Base-by-base conservation (phyloP, 208 protist species). In the Leishmania guyanensis region DNA sequence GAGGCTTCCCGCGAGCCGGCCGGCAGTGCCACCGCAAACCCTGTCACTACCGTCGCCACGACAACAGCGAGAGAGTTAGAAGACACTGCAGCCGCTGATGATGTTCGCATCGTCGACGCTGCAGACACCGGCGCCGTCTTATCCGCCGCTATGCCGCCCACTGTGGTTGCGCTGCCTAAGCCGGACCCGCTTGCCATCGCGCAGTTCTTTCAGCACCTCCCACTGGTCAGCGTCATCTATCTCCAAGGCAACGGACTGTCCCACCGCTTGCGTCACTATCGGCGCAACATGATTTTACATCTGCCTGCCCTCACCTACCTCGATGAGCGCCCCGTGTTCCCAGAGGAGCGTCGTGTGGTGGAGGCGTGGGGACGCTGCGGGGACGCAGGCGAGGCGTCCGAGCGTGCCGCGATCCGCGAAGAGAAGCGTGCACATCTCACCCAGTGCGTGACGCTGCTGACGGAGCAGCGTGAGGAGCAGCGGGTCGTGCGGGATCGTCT, bases 151-250 rank as follows among this genome's bases (percentile, higher is more conserved):
- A 77, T 1, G 5, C 20, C 76, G 0, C 22, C 54, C 17, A n/a
- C 62, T 22, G 22, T 26, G 46, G 65, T 16, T 53, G 43, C 77
- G 33, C 64, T 65, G 0, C 56, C 54, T 33, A 80, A 62, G 43
- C 62, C 58, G 14, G 87, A 94, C 33, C 72, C 91, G 10, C 56
- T 88, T 4, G 76, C 75, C n/a, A 68, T 98, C 26, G 80, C 95
- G 0, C 78, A 94, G 36, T 91, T 98, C 69, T 93, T 99, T 69
- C 68, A 84, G 64, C 60, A 85, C 2, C 82, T 99, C 43, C 94
- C 95, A 1, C 87, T 86, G 3, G 90, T 99, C 22, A 94, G 92
- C 60, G 96, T 98, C 2, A 84, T 99, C n/a, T 98, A 96, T 84
- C 81, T 98, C 64, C 95, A 98, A 56, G 93, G 95, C 46, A 97